phyloP scores from a whole-genome alignment of 2,329 filamentous ascomycete genomes.

The Leptographium wingfieldii region DNA sequence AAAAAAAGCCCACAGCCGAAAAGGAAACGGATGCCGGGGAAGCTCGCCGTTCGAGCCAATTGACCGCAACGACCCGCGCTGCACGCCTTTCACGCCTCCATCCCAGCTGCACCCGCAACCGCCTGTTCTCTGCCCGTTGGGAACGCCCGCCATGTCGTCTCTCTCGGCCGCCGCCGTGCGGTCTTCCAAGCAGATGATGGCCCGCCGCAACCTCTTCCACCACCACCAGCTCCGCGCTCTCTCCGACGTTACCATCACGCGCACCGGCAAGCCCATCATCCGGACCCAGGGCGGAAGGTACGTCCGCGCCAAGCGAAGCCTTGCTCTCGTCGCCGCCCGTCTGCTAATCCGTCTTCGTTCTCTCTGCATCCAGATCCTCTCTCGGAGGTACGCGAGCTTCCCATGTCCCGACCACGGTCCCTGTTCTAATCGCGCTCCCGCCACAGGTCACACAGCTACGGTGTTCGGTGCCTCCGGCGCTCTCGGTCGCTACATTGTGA shows the following conservation, averaged over 20 bases:
- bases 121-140: background rate
- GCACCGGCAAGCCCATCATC: slow-evolving; percentile 92
- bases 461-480: slow-evolving; percentile 97
- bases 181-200: slow-evolving; percentile 31
- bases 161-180: slow-evolving; percentile 37
- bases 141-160: slow-evolving; percentile 8
- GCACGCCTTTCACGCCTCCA: background rate
- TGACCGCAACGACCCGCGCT: slow-evolving; percentile 6
- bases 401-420: background rate
- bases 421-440: background rate
- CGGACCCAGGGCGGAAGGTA: slow-evolving; percentile 82
- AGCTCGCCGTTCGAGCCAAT: slow-evolving; percentile 12
- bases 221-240: slow-evolving; percentile 41
- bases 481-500: slow-evolving; percentile 93
- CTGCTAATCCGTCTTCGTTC: slow-evolving; percentile 5
- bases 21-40: slow-evolving; percentile 8
- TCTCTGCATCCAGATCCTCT: slow-evolving; percentile 48
- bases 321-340: slow-evolving; percentile 9
- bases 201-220: slow-evolving; percentile 30
- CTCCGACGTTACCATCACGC: slow-evolving; percentile 83
- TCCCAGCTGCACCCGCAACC: background rate
- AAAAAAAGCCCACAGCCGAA: slow-evolving; percentile 11
- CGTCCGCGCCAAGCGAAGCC: slow-evolving; percentile 17
- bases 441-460: slow-evolving; percentile 78
- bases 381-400: slow-evolving; percentile 56